Evolutionary conservation across 1,139 yeast species (phyloP).

Genomic region (Hansenula anomala): DNA sequence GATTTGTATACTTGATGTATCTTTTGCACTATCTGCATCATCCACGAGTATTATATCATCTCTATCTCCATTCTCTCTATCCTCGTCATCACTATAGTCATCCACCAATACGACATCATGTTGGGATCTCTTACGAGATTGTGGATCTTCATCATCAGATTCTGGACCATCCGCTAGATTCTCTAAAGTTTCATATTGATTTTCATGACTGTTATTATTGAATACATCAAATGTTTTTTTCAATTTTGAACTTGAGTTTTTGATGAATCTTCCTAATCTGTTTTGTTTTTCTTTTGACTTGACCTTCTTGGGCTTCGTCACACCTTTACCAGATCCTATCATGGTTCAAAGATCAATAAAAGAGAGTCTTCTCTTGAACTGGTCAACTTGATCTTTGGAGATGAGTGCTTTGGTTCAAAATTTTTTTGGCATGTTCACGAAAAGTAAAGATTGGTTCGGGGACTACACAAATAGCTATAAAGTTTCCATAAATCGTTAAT

Average conservation of each 20-base stretch:
- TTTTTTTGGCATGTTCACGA: conserved; percentile 1
- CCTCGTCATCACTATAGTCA: conserved; percentile 5
- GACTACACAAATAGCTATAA: background rate
- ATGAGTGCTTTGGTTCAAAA: too few relatives aligned
- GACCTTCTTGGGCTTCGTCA: background rate
- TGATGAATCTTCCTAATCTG: background rate
- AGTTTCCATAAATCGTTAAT: background rate
- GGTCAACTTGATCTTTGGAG: too few relatives aligned
- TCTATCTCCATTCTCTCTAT: conserved; percentile 2
- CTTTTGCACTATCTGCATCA: too few relatives aligned
- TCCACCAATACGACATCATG: conserved; percentile 1
- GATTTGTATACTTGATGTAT: too few relatives aligned
- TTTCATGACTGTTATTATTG: conserved; percentile 19
- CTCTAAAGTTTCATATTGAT: conserved; percentile 13
- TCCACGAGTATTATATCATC: background rate
- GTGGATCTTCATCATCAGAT: conserved; percentile 5
- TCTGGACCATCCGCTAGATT: conserved; percentile 6
- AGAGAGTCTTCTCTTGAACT: too few relatives aligned
- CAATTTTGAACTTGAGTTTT: conserved; percentile 3
- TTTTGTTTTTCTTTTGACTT: background rate
- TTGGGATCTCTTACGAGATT: background rate
- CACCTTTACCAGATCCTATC: background rate
- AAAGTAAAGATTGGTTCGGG: conserved; percentile 3
- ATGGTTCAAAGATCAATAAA: too few relatives aligned
- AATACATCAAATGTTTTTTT: conserved; percentile 19